phyloP scores from a whole-genome alignment of 371 early-diverging fungal genomes.

The Funneliformis caledonium region DNA sequence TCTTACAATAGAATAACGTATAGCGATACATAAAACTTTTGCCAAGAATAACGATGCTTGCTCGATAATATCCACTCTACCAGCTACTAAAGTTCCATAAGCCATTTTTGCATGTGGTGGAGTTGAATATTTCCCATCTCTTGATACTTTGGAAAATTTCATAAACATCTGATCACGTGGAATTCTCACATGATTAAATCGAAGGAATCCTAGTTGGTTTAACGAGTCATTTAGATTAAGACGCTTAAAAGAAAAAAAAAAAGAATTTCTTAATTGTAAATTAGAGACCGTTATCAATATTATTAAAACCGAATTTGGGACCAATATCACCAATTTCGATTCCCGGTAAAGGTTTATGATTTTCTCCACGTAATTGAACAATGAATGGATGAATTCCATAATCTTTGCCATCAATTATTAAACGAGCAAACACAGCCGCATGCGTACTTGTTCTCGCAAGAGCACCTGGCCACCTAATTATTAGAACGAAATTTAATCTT shows the following conservation, averaged over 20 bases:
- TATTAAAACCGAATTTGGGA: slow-evolving; percentile 81
- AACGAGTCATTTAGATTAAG: not conserved
- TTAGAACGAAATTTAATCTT: slow-evolving; percentile 57
- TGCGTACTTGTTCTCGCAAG: slow-evolving; percentile 80
- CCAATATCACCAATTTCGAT: slow-evolving; percentile 75
- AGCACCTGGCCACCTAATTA: slow-evolving; percentile 88
- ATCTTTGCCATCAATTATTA: slow-evolving; percentile 75
- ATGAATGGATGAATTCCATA: slow-evolving; percentile 82
- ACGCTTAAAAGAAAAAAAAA: too few relatives aligned
- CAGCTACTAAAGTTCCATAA: slow-evolving; percentile 69
- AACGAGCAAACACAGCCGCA: slow-evolving; percentile 79
- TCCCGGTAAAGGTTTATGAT: slow-evolving; percentile 64
- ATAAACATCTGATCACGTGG: slow-evolving; percentile 84
- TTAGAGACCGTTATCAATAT: slow-evolving; percentile 73
- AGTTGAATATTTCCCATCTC: slow-evolving; percentile 60
- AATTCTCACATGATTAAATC: slow-evolving; percentile 81
- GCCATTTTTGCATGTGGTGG: slow-evolving; percentile 62
- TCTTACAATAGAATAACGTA: slow-evolving; percentile 68
- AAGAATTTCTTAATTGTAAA: not conserved
- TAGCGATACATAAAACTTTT: slow-evolving; percentile 62
- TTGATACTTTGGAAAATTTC: slow-evolving; percentile 92
- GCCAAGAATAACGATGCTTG: slow-evolving; percentile 55
- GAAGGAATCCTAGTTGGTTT: slow-evolving; percentile 60
- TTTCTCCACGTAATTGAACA: slow-evolving; percentile 68
- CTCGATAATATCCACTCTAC: slow-evolving; percentile 54